Conservation (phyloP, 768 basidiomycete species). For the Mycena maculata region DNA sequence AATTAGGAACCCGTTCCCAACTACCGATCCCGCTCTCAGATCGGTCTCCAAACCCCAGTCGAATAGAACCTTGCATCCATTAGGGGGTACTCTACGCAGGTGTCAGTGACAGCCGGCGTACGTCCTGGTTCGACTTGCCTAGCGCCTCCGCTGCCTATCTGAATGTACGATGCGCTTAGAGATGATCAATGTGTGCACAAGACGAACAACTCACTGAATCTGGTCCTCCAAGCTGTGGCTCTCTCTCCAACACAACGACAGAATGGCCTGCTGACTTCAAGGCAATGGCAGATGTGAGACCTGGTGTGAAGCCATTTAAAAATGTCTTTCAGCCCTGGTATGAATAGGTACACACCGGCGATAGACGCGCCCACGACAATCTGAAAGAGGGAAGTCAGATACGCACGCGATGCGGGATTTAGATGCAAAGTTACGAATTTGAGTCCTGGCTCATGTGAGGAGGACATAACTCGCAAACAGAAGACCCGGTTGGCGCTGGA, state of each 20-base stretch:
- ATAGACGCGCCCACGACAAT: slow-evolving; percentile 28
- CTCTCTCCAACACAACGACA: slow-evolving; percentile 21
- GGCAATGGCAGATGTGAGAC: slow-evolving; percentile 28
- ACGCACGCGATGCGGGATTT: not conserved
- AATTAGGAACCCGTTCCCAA: slow-evolving; percentile 20
- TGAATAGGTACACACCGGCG: slow-evolving; percentile 23
- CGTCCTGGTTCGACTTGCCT: not conserved
- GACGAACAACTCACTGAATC: slow-evolving; percentile 1
- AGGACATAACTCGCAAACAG: not conserved
- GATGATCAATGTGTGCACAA: too few relatives aligned
- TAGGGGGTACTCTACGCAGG: slow-evolving; percentile 21
- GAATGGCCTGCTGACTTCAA: slow-evolving; percentile 22
- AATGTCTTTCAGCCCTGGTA: too few relatives aligned
- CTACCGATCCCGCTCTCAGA: slow-evolving; percentile 14
- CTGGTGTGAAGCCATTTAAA: not conserved
- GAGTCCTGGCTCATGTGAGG: not conserved
- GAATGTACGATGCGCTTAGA: not conserved
- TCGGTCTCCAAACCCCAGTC: slow-evolving; percentile 32
- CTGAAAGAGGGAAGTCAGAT: not conserved
- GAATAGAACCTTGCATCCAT: slow-evolving; percentile 32
- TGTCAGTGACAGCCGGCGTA: not conserved
- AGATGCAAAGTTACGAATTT: slow-evolving; percentile 7
- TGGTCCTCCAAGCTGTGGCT: slow-evolving; percentile 18
- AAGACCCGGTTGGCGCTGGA: not conserved
- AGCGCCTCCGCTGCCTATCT: slow-evolving; percentile 22